Conservation (phyloP, 305 asterid genomes). For the Fraxinus floribunda region DNA sequence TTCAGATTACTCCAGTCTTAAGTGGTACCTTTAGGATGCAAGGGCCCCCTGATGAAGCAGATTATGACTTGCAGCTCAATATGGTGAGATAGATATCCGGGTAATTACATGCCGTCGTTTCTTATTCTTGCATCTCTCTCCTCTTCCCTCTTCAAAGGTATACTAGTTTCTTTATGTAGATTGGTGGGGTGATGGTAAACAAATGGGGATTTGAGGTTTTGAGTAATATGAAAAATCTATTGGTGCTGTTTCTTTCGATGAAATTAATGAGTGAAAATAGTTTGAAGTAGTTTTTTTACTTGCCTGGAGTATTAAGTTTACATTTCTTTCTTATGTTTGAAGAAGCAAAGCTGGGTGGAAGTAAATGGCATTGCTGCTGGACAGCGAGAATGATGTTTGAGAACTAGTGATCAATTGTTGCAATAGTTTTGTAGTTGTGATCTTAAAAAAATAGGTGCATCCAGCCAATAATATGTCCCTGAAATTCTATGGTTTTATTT, state of each 20-base stretch:
- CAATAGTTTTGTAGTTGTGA: neutral
- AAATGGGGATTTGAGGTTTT: neutral
- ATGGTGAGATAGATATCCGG: slow-evolving; percentile 67
- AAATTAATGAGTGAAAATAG: slow-evolving; percentile 16
- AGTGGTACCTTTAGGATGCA: slow-evolving; percentile 55
- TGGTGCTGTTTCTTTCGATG: slow-evolving; percentile 15
- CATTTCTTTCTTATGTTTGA: neutral
- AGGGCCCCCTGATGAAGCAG: slow-evolving; percentile 53
- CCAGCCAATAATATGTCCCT: neutral
- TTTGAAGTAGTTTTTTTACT: neutral
- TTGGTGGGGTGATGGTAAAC: slow-evolving; percentile 11
- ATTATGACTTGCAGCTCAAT: slow-evolving; percentile 42
- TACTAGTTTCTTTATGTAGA: slow-evolving; percentile 11
- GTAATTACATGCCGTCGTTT: slow-evolving; percentile 43
- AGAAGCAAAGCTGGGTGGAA: slow-evolving; percentile 4
- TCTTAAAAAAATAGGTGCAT: neutral
- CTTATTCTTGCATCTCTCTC: slow-evolving; percentile 20
- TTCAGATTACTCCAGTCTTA: slow-evolving; percentile 52
- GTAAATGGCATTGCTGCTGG: neutral
- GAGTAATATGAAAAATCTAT: neutral
- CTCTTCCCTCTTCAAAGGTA: slow-evolving; percentile 13
- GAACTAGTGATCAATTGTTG: neutral
- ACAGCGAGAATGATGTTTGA: slow-evolving; percentile 5
- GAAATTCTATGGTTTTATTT: neutral
- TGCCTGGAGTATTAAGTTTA: slow-evolving; percentile 11